phyloP scores from a whole-genome alignment of 2,329 filamentous ascomycete species.

The Botrytis medusae region DNA sequence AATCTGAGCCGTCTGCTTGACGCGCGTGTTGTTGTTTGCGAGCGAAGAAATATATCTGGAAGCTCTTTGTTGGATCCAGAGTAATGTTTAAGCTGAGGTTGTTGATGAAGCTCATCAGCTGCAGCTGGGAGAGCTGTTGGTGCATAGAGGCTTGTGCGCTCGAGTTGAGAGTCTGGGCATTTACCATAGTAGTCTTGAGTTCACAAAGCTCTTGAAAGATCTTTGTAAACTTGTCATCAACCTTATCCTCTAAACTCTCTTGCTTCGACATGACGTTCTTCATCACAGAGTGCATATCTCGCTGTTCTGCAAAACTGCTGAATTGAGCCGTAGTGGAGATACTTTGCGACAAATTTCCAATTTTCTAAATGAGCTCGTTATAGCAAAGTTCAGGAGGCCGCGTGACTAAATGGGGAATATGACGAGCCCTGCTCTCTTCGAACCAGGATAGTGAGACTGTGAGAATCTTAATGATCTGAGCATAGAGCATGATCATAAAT shows the following conservation, averaged over 20 bases:
- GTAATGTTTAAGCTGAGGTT: not conserved
- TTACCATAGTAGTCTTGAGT: not conserved
- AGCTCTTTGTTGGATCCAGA: not conserved
- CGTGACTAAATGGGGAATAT: not conserved
- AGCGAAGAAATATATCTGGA: not conserved
- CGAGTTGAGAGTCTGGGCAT: not conserved
- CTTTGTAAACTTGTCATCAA: not conserved
- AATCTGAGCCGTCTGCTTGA: not conserved
- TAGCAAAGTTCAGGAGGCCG: not conserved
- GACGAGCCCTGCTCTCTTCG: not conserved
- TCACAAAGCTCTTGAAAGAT: not conserved
- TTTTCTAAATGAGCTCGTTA: not conserved
- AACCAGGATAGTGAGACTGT: not conserved
- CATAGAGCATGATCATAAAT: not conserved
- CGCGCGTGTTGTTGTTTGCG: not conserved
- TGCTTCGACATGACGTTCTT: not conserved
- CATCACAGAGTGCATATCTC: not conserved
- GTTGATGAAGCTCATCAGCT: not conserved
- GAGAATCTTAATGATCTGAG: not conserved
- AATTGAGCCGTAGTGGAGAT: not conserved
- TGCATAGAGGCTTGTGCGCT: not conserved
- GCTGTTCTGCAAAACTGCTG: not conserved
- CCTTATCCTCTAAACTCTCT: not conserved
- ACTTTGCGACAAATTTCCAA: not conserved
- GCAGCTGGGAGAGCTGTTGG: not conserved